Base-by-base conservation (phyloP, 306 rosid genomes). In the Cicer chorassanicum region DNA sequence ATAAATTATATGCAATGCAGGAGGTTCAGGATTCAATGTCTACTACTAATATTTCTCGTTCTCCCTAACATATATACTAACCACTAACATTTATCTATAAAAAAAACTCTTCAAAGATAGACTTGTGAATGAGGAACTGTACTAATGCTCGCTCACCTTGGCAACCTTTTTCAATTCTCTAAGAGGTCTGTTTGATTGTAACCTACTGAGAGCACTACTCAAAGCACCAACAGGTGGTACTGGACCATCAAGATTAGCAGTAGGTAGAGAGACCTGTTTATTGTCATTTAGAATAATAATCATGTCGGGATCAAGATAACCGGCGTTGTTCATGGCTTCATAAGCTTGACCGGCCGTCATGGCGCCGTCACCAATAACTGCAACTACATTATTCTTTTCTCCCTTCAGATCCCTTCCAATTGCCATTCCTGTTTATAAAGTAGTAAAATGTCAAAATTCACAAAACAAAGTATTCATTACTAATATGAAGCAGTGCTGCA, bases 261-360 rank as follows among this genome's bases (percentile, higher is more conserved):
- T 93, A 59, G 98, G 98, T 64, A 93, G 62, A 7, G 97, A 93
- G 73, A 93, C 98, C 40, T 93, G 97, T 74, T 88, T 89, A 70
- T 93, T 93, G 84, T 93, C 97, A 70, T 91, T 93, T 4, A 93
- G 91, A 45, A 93, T 91, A 40, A 93, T 83, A 64, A 93, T 89
- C 94, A 91, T 93, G 63, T 93, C 92, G 0, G 98, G 88, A 70
- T 91, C 92, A 0, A 89, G 91, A 81, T 93, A 93, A 54, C 97
- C 98, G 1, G 96, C 98, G 6, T 93, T 93, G 86, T 91, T 93
- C 97, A 93, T 91, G 83, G 98, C 98, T 85, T 93, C 97, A 78
- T 88, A 93, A 77, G 96, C 98, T 87, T 93, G 98, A 36, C 98
- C 96, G 1, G 97, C 98, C 1, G 97, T 93, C 97, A 93, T 91